Conservation (phyloP, 805 yeast genomes). For the Dipodascus geniculatus region DNA sequence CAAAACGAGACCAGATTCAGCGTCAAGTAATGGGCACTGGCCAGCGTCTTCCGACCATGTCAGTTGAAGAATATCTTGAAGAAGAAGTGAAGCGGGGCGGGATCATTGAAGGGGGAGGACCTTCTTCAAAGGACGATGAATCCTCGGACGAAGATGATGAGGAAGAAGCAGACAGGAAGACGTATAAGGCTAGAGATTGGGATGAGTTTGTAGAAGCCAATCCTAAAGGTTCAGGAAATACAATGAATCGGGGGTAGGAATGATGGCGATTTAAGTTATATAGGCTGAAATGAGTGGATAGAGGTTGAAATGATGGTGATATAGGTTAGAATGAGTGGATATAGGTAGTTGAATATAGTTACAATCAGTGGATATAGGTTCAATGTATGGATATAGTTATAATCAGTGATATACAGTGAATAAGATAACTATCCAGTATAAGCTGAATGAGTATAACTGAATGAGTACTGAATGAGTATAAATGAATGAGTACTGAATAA, state of each 20-base stretch:
- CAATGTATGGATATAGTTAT: no score
- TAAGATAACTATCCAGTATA: no score
- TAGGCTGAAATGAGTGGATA: no score
- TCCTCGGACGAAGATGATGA: constrained; percentile 52
- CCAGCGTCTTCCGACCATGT: constrained; percentile 84
- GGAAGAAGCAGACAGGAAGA: constrained; percentile 47
- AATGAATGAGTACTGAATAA: no score
- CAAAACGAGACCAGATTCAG: constrained; percentile 40
- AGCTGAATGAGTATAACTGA: no score
- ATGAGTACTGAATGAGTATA: no score
- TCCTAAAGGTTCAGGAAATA: constrained; percentile 85
- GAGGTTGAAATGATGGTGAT: no score
- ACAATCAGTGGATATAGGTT: no score
- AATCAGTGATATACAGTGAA: no score
- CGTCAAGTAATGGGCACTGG: constrained; percentile 80
- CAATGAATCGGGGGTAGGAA: constrained; percentile 47
- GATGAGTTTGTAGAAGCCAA: constrained; percentile 84
- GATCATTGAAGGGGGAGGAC: constrained; percentile 33
- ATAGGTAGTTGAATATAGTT: constrained; percentile 7
- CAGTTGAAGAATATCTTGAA: constrained; percentile 84
- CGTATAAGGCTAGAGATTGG: constrained; percentile 76
- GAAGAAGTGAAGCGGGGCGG: constrained; percentile 80
- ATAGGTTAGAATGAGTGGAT: neutral
- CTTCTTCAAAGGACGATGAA: constrained; percentile 23
- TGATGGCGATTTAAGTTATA: no score